Percentiles rank a stretch among this genome's conserved stretches.
Evolutionary conservation across 495 filamentous ascomycete genomes (phyloP).

Genomic region (Cercophora sp.): DNA sequence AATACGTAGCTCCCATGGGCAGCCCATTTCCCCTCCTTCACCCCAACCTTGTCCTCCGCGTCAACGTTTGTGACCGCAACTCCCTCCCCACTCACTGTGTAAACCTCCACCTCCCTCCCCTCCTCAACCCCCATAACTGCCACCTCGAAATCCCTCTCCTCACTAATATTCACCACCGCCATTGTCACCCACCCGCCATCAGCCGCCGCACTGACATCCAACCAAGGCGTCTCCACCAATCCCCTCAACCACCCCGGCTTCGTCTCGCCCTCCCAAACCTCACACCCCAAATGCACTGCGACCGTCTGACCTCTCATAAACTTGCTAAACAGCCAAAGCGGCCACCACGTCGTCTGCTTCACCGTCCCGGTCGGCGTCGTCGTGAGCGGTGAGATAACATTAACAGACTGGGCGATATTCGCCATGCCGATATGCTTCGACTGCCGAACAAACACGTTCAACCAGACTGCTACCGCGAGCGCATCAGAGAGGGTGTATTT

Average conservation of each 20-base stretch:
- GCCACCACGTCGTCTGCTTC: constrained; percentile 78
- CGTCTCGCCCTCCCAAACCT: constrained; percentile 60
- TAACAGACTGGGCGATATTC: constrained; percentile 75
- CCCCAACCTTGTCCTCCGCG: constrained; percentile 54
- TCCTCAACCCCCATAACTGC: constrained; percentile 49
- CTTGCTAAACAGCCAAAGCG: constrained; percentile 62
- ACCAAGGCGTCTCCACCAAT: constrained; percentile 59
- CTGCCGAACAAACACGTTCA: constrained; percentile 79
- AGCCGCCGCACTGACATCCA: constrained; percentile 66
- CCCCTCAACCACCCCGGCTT: constrained; percentile 61
- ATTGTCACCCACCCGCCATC: constrained; percentile 61
- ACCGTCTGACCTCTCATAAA: constrained; percentile 73
- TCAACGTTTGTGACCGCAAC: constrained; percentile 57
- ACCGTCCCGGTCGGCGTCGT: constrained; percentile 58
- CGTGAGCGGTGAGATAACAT: constrained; percentile 75
- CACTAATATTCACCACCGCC: constrained; percentile 66
- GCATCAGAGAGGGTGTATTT: constrained; percentile 73
- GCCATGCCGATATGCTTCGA: constrained; percentile 70
- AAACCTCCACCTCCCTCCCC: constrained; percentile 52
- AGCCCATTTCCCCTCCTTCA: constrained; percentile 60
- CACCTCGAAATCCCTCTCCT: constrained; percentile 52
- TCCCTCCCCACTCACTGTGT: constrained; percentile 54
- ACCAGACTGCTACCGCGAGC: constrained; percentile 66
- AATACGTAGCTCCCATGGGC: constrained; percentile 57
- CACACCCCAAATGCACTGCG: constrained; percentile 54